Conservation (phyloP, 495 filamentous ascomycete genomes). For the Immersiella caudata region DNA sequence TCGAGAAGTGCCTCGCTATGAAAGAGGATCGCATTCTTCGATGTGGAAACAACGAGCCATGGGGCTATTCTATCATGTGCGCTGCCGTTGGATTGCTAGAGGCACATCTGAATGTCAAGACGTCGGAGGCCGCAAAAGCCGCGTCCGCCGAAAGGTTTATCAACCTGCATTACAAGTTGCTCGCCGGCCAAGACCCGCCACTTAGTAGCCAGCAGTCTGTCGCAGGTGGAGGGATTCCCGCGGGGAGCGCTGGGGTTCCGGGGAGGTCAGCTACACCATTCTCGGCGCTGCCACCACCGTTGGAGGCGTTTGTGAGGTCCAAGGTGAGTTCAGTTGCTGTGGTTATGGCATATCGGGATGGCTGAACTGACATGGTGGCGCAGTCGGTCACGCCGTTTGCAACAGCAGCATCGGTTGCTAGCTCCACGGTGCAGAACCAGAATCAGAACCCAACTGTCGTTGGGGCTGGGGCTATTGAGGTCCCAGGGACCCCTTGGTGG, state of each 20-base stretch:
- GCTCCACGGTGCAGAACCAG: neutral
- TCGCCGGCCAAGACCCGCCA: conserved; percentile 47
- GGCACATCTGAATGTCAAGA: conserved; percentile 44
- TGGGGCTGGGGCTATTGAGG: conserved; percentile 22
- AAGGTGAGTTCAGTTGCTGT: conserved; percentile 27
- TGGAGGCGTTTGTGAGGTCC: conserved; percentile 28
- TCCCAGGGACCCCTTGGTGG: conserved; percentile 39
- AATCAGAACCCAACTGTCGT: conserved; percentile 8
- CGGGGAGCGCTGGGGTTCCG: conserved; percentile 7
- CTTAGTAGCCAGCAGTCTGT: conserved; percentile 26
- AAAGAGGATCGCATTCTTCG: conserved; percentile 51
- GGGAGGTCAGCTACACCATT: conserved; percentile 14
- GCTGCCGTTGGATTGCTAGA: conserved; percentile 47
- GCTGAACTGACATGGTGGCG: neutral
- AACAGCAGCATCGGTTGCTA: neutral
- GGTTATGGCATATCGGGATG: neutral
- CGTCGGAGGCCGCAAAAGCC: conserved; percentile 44
- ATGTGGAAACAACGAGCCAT: conserved; percentile 51
- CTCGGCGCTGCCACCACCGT: conserved; percentile 6
- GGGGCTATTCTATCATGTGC: conserved; percentile 50
- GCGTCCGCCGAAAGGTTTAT: conserved; percentile 44
- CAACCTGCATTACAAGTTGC: conserved; percentile 44
- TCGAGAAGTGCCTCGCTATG: conserved; percentile 47
- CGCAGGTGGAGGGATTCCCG: neutral
- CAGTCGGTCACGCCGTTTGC: conserved; percentile 38